Percentiles rank a stretch among this genome's conserved stretches.
These are phyloP conservation scores for Solanum microdontum DNA, from an alignment of 257 asterid genomes.

Conservation along the genomic window DNA sequence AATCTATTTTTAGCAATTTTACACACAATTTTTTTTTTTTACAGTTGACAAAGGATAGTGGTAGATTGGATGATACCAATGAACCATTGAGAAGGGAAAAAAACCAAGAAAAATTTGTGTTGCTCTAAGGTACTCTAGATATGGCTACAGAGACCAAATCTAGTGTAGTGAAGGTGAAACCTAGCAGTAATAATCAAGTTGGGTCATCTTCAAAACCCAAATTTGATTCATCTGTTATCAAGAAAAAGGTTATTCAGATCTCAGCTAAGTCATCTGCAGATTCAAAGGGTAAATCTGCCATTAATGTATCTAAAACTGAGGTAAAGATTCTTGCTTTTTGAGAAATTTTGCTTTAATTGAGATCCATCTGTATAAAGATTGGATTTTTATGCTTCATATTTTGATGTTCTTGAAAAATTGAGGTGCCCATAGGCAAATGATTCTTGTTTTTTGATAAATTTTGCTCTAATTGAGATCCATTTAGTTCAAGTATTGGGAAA, in stretches of 20 bases:
- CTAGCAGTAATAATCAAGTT: background rate
- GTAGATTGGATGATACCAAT: background rate
- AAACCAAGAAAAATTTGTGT: background rate
- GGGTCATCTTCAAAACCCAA: background rate
- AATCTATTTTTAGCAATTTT: background rate
- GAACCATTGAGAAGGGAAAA: background rate
- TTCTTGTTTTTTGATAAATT: background rate
- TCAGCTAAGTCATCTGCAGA: conserved; percentile 1
- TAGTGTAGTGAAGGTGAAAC: background rate
- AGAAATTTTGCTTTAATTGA: background rate
- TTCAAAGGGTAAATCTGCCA: conserved; percentile 8
- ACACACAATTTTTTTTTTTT: background rate
- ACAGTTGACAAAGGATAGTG: background rate
- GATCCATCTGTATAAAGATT: background rate
- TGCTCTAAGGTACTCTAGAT: background rate
- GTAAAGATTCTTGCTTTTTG: conserved; percentile 2
- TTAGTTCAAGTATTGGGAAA: background rate
- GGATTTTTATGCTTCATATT: background rate
- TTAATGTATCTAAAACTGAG: conserved; percentile 25
- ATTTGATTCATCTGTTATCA: conserved; percentile 19
- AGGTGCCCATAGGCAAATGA: conserved; percentile 6
- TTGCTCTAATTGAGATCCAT: background rate
- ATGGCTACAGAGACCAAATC: background rate
- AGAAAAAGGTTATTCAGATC: conserved; percentile 40
- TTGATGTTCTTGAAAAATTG: background rate